phyloP scores from a whole-genome alignment of 352 stramenopile genomes.

The Globisporangium spiculum region DNA sequence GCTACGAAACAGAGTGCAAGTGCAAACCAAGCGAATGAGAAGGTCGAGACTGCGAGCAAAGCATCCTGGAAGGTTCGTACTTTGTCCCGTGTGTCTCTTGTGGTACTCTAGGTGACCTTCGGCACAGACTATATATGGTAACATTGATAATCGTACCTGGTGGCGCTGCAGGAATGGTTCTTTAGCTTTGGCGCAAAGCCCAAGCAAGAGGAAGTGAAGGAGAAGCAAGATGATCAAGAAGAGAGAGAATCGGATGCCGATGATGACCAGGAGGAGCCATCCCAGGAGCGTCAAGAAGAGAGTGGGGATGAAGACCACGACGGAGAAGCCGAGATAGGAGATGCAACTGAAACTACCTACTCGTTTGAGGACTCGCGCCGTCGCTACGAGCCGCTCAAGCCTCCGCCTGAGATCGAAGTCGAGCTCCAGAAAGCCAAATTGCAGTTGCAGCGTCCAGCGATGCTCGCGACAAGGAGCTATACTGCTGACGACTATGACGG shows the following conservation, averaged over 20 bases:
- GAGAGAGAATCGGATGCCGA: constrained; percentile 18
- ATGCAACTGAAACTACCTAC: neutral
- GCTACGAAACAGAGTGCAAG: neutral
- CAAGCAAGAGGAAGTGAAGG: constrained; percentile 12
- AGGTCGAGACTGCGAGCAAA: neutral
- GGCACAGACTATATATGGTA: neutral
- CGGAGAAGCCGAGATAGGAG: neutral
- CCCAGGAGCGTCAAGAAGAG: neutral
- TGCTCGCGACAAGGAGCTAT: neutral
- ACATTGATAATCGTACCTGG: neutral
- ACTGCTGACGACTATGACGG: neutral
- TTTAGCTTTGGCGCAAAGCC: constrained; percentile 10
- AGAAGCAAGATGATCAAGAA: constrained; percentile 15
- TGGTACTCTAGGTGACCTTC: neutral
- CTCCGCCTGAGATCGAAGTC: constrained; percentile 42
- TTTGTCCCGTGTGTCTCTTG: neutral
- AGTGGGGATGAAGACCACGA: neutral
- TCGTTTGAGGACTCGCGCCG: constrained; percentile 22
- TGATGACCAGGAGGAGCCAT: neutral
- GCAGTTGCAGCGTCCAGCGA: constrained; percentile 18
- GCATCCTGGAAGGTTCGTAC: constrained; percentile 15
- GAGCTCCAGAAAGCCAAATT: constrained; percentile 35
- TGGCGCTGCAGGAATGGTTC: constrained; percentile 25
- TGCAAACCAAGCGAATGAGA: neutral
- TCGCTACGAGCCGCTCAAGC: constrained; percentile 31